Evolutionary conservation across 2,329 filamentous ascomycete genomes (phyloP), one percentile per base, ranked within the genome.

Genomic region (Hypoxylon sp.): DNA sequence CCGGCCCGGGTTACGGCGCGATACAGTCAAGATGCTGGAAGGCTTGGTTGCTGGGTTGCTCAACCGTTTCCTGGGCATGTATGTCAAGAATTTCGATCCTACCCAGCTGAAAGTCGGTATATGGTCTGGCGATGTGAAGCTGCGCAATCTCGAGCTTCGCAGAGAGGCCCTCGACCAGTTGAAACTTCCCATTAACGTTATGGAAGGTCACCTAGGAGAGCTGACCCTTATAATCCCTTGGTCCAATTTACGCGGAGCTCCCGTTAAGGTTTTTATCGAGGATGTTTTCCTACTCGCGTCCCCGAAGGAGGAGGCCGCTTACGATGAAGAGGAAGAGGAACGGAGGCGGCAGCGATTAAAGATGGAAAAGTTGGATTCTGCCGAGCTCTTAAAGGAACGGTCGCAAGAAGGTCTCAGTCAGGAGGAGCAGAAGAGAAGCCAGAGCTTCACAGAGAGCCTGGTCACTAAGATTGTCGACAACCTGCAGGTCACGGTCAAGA

Each of bases 51-150:
- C 96, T 74, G 96, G 95, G 81, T 86, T 99, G 84, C 90, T 99
- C 74, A 99, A 99, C 84, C 92, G 96, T 84, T 98, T 99, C 82
- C 83, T 99, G 88, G 96, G 96, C 86, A 97, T 98, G 91, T 99
- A 99, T 81, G 95, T 99, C 81, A 94, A 97, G 87, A 98, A 99
- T 82, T 99, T 99, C 79, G 96, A 99, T 80, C 93, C 96, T 58
- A 91, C 93, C 75, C 96, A 99, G 83, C 87, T 99, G 71, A 99
- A 99, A 78, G 94, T 99, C 69, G 96, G 96, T 69, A 99, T 99
- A 75, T 99, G 95, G 96, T 97, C 93, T 21, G 96, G 96, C 74
- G 96, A 99, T 83, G 96, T 99, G 75, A 97, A 97, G 82, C 86
- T 99, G 47, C 90, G 90, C 65, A 90, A 99, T 75, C 90, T 99